Base-by-base conservation (phyloP, 352 stramenopile species). In the Phytopythium delawarense region DNA sequence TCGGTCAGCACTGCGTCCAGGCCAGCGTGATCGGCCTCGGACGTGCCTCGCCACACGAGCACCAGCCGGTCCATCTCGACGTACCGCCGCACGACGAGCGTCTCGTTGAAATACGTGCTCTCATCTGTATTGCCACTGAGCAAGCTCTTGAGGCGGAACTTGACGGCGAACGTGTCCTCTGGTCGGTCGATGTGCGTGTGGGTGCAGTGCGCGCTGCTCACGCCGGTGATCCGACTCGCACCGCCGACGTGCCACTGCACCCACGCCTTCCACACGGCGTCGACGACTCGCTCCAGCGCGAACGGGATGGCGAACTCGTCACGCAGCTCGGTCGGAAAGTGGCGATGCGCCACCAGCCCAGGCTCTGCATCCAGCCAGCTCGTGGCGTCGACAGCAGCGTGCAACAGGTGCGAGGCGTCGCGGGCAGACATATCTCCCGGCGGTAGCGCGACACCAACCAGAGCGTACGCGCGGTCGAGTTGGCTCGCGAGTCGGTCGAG, bases 81-180 rank as follows among this genome's bases (percentile, higher is more conserved):
- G 34, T 57, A 57, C 7, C 51, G 51, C 16, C 51, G 4, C 18
- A 57, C 51, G 12, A 57, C 51, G 7, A 57, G 51, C 20, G 51
- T 57, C 51, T 57, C 51, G n/a, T 44, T 23, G 28, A 57, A 32
- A 13, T 44, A 28, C 30, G 44, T 20, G 32, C 13, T 28, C 1
- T 20, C 16, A 12, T 57, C 7, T 16, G 25, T 7, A 20, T n/a
- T 34, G 20, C 16, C 13, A 8, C 13, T 11, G 15, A 21, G 16
- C 8, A 32, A 23, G 9, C 28, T 25, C 32, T 45, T 44, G 20
- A 57, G 18, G 18, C 34, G 51, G 30, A 57, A 46, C 13, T 69
- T 75, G 18, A 75, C 68, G 9, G 68, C 68, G 62, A 75, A 75
- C 18, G 68, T 75, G 48, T 75, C 65, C 28, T 72, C 68, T 6